A percentile compares a stretch with the other conserved stretches of the same genome.
These are phyloP conservation scores for Solanum peruvianum DNA, from an alignment of 257 asterid species.

Conservation along the genomic window DNA sequence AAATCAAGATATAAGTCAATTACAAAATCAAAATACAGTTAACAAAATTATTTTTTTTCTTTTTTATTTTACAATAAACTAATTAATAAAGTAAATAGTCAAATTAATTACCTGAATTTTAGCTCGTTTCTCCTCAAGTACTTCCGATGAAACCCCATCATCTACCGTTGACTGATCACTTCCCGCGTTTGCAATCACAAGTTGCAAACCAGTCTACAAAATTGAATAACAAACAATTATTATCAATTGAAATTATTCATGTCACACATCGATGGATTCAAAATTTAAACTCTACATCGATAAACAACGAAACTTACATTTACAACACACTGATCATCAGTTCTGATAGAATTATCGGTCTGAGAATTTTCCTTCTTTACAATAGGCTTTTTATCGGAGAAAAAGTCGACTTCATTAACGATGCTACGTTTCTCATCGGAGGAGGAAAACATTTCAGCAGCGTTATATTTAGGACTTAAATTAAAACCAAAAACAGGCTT, in stretches of 20 bases:
- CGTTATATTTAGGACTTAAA: constrained; percentile 31
- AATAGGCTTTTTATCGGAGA: constrained; percentile 32
- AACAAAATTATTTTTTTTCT: background rate
- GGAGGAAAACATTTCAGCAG: constrained; percentile 3
- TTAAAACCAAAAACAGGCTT: constrained; percentile 46
- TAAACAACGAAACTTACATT: constrained; percentile 35
- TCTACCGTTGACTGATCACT: constrained; percentile 84
- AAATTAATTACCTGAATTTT: constrained; percentile 45
- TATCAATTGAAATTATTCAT: background rate
- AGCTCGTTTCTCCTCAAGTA: constrained; percentile 33
- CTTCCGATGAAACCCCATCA: constrained; percentile 42
- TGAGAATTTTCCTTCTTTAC: constrained; percentile 45
- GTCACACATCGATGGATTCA: background rate
- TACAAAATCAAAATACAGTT: background rate
- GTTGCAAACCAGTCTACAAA: constrained; percentile 82
- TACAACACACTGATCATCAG: constrained; percentile 7
- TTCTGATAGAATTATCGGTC: background rate
- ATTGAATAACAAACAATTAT: background rate
- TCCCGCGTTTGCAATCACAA: constrained; percentile 60
- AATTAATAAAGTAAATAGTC: background rate
- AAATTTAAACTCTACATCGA: background rate
- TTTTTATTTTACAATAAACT: too few species aligned
- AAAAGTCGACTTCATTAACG: constrained; percentile 70
- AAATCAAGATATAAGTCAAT: background rate
- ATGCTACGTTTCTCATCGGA: constrained; percentile 16